Evolutionary conservation across 192 early-diverging fungal species (phyloP), one percentile per base, ranked within the genome.

Genomic region (Diversispora epigaea): DNA sequence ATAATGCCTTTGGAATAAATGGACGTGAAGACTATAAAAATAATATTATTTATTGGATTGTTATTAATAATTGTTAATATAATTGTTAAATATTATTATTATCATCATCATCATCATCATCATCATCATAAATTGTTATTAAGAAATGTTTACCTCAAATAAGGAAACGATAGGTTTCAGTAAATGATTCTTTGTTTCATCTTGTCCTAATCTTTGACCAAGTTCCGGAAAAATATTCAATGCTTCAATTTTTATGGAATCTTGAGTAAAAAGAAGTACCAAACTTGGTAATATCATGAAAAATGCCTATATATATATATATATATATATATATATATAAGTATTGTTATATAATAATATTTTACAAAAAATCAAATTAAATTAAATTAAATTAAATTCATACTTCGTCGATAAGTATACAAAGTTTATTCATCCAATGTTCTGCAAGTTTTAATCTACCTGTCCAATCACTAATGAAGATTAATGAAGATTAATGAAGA

Each of bases 161-260:
- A 89, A 73, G 6, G 84, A 79, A 21, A 87, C 73, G n/a, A 86
- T 86, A 3, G 83, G 86, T 50, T 89, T 89, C n/a, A 89, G 73
- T 9, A 89, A 62, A 61, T 84, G 80, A 0, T 65, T 54, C 10
- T 85, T 85, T 4, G 84, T 79, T 14, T 78, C 80, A 39, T 86
- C 81, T 14, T 76, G 79, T 11, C 87, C 87, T 4, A 89, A 77
- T 21, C 84, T 67, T 43, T 84, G 82, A 0, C 83, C 84, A 7
- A 89, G 80, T 22, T 84, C 87, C 9, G 87, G 78, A 62, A 89
- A 84, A 5, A 89, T 57, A n/a, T 78, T 79, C 4, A 89, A 62
- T 10, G 86, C 80, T 11, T 77, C 78, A 15, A 85, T 74, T 10
- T 84, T 81, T 22, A 85, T 86, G 52, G 76, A 80, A 21, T 61